These are phyloP conservation scores for Vaccinium darrowii DNA, from an alignment of 148 eudicot genomes.

Conservation along the genomic window DNA sequence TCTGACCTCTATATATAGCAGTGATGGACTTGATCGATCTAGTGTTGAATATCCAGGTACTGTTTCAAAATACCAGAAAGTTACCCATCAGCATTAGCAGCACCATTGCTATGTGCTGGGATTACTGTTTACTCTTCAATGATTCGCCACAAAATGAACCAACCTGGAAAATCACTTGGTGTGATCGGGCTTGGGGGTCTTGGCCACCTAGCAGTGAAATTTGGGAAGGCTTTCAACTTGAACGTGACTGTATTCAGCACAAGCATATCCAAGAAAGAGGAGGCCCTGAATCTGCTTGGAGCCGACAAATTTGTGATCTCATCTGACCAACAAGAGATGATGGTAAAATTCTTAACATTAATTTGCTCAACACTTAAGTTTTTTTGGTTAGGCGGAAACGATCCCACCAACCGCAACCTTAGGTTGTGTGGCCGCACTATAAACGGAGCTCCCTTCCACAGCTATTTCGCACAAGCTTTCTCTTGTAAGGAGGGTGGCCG, in stretches of 20 bases:
- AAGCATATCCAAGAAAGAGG: slow-evolving; percentile 62
- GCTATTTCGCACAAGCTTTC: too few species aligned
- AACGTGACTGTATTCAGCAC: slow-evolving; percentile 81
- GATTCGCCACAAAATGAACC: slow-evolving; percentile 72
- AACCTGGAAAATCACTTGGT: slow-evolving; percentile 76
- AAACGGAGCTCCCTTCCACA: too few species aligned
- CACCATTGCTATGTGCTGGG: slow-evolving; percentile 81
- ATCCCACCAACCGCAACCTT: too few species aligned
- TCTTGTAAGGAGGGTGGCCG: too few species aligned
- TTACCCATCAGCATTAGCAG: slow-evolving; percentile 60
- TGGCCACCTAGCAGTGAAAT: slow-evolving; percentile 79
- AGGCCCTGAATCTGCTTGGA: slow-evolving; percentile 50
- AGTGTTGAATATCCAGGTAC: background rate
- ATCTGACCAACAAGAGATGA: slow-evolving; percentile 56
- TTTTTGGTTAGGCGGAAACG: too few species aligned
- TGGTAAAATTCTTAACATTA: slow-evolving; percentile 23
- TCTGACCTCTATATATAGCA: too few species aligned
- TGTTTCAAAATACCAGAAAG: slow-evolving; percentile 48
- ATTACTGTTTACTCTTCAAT: slow-evolving; percentile 75
- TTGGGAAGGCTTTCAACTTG: slow-evolving; percentile 84
- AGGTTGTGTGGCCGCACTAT: too few species aligned
- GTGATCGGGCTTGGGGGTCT: slow-evolving; percentile 84
- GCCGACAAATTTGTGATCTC: slow-evolving; percentile 72
- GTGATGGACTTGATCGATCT: background rate
- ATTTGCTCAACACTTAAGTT: background rate